These are phyloP conservation scores for Carpinus viminea DNA, from an alignment of 306 rosid genomes.

Conservation along the genomic window DNA sequence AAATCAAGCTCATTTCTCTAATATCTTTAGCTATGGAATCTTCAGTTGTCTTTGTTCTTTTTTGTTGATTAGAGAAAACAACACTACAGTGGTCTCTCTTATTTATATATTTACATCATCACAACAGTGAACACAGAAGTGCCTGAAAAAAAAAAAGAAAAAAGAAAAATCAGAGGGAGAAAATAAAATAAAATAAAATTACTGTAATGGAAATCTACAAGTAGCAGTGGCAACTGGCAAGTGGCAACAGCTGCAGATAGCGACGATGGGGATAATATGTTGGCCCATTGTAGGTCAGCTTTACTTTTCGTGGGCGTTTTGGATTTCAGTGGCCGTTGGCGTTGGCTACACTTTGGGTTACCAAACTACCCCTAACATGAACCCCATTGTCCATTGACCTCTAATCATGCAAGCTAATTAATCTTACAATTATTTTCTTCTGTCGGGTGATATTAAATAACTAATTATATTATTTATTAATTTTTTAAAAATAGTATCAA, in stretches of 20 bases:
- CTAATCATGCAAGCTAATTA: conserved; percentile 12
- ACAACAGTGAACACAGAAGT: conserved; percentile 32
- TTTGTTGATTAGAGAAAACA: conserved; percentile 24
- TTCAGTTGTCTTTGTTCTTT: conserved; percentile 15
- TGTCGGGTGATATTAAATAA: background rate
- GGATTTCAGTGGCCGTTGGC: conserved; percentile 42
- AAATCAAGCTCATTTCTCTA: conserved; percentile 8
- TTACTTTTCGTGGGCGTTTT: conserved; percentile 42
- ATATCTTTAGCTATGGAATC: conserved; percentile 38
- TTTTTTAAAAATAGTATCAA: background rate
- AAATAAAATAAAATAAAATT: background rate
- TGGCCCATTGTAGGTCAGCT: conserved; percentile 72
- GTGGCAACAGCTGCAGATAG: conserved; percentile 74
- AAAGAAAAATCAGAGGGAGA: background rate
- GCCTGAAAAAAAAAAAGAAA: background rate
- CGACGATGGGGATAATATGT: conserved; percentile 66
- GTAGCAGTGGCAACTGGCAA: conserved; percentile 57
- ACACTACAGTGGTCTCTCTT: conserved; percentile 22
- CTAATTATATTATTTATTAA: too few relatives aligned
- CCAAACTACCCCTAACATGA: conserved; percentile 29
- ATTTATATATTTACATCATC: conserved; percentile 21
- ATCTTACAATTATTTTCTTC: background rate
- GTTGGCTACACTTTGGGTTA: conserved; percentile 27
- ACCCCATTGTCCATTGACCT: conserved; percentile 47
- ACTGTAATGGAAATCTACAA: conserved; percentile 8